Percentiles rank a stretch among this genome's conserved stretches.
Conservation (phyloP, 495 filamentous ascomycete species). For the Annulohypoxylon moriforme region DNA sequence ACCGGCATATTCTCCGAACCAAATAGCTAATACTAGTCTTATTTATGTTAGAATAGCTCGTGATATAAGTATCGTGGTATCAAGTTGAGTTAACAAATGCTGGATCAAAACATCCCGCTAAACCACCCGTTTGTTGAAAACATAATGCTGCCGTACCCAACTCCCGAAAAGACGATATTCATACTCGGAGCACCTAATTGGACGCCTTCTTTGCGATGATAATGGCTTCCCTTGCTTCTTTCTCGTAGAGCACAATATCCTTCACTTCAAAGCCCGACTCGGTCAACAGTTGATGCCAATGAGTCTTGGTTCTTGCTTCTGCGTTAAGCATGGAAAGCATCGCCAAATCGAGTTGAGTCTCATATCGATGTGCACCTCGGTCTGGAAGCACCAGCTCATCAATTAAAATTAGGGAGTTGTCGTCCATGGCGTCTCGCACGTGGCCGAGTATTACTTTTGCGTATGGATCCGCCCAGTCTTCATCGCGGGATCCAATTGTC, state of each 20-base stretch:
- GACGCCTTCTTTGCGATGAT: conserved; percentile 36
- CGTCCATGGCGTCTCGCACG: conserved; percentile 51
- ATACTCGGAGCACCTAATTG: not conserved
- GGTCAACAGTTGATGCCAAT: conserved; percentile 55
- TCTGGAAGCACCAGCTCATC: conserved; percentile 60
- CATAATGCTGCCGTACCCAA: not conserved
- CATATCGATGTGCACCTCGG: conserved; percentile 36
- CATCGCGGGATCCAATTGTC: conserved; percentile 23
- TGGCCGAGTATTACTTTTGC: conserved; percentile 53
- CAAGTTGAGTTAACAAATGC: not conserved
- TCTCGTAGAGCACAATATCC: conserved; percentile 34
- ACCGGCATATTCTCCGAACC: not conserved
- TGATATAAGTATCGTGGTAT: not conserved
- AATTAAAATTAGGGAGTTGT: conserved; percentile 55
- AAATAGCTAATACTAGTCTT: not conserved
- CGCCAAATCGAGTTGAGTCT: conserved; percentile 51
- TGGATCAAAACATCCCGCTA: not conserved
- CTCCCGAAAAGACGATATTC: not conserved
- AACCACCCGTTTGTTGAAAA: conserved; percentile 21
- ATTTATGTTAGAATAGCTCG: not conserved
- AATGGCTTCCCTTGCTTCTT: conserved; percentile 32
- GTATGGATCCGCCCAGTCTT: conserved; percentile 58
- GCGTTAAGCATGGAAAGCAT: conserved; percentile 56
- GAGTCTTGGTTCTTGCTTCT: conserved; percentile 54
- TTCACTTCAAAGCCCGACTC: conserved; percentile 51